Conservation (phyloP, 1,139 yeast genomes). For the Lodderomyces oxycetoniae region DNA sequence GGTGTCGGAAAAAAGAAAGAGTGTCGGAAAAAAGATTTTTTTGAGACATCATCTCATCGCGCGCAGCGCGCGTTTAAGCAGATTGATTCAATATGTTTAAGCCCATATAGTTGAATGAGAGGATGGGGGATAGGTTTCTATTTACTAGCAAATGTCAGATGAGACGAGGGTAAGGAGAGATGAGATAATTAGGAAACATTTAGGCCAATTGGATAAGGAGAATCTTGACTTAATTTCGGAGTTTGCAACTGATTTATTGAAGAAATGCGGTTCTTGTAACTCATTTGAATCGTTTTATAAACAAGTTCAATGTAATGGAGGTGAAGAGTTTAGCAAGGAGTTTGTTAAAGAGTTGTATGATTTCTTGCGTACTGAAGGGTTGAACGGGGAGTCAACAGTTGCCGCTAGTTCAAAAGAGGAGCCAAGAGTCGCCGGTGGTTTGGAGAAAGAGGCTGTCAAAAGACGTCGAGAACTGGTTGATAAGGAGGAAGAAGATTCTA, state of each 20-base stretch:
- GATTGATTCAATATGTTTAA: too few relatives aligned
- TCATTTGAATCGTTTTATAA: conserved; percentile 32
- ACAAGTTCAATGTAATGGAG: conserved; percentile 55
- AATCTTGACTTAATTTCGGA: conserved; percentile 50
- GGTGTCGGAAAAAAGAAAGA: too few relatives aligned
- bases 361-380: conserved; percentile 8
- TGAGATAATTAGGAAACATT: conserved; percentile 7
- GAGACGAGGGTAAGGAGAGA: conserved; percentile 1
- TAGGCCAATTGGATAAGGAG: conserved; percentile 18
- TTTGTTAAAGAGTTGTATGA: conserved; percentile 38
- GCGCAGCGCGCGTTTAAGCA: too few relatives aligned
- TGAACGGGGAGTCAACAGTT: neutral
- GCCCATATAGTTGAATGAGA: too few relatives aligned
- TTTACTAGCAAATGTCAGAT: too few relatives aligned
- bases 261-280: conserved; percentile 18
- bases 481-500: neutral
- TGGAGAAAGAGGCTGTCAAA: too few relatives aligned
- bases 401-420: neutral
- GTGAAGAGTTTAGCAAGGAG: conserved; percentile 50
- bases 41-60: too few relatives aligned
- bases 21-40: too few relatives aligned
- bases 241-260: conserved; percentile 50
- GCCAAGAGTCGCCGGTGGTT: neutral
- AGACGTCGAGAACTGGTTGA: too few relatives aligned
- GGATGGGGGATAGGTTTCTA: too few relatives aligned